phyloP scores from a whole-genome alignment of 306 rosid genomes.

The Sicyos baderoa region DNA sequence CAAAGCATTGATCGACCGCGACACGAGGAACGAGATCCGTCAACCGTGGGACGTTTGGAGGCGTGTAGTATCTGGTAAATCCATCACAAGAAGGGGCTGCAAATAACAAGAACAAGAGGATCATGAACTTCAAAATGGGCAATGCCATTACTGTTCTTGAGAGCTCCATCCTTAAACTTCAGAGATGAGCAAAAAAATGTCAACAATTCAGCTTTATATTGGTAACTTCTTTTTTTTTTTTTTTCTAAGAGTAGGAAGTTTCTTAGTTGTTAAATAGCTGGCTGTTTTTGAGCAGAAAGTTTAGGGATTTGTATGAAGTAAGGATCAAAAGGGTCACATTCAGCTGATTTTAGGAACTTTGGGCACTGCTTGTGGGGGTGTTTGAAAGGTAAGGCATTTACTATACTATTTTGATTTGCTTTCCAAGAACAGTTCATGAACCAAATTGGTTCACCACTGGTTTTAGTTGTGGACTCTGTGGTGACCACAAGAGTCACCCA shows the following conservation, averaged over 20 bases:
- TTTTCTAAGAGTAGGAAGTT: constrained; percentile 24
- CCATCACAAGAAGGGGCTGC: constrained; percentile 37
- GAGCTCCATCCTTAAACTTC: constrained; percentile 37
- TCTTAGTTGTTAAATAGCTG: constrained; percentile 87
- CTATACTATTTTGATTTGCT: constrained; percentile 11
- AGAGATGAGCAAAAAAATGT: constrained; percentile 12
- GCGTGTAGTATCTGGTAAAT: constrained; percentile 31
- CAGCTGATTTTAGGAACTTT: constrained; percentile 35
- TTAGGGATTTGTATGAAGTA: constrained; percentile 29
- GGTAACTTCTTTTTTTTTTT: no score
- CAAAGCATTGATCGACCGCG: constrained; percentile 37
- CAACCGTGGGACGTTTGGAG: constrained; percentile 54
- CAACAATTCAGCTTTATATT: constrained; percentile 25
- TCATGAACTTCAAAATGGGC: constrained; percentile 22
- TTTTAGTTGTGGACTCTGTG: background rate
- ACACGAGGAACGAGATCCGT: constrained; percentile 63
- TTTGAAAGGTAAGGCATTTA: constrained; percentile 22
- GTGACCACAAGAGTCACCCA: background rate
- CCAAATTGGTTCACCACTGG: background rate
- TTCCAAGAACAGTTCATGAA: constrained; percentile 12
- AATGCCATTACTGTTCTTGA: constrained; percentile 26
- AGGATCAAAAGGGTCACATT: constrained; percentile 37
- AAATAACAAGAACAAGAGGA: constrained; percentile 30
- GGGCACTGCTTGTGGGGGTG: no score
- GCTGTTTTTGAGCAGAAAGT: constrained; percentile 28